phyloP scores from a whole-genome alignment of 495 filamentous ascomycete genomes.

The Immersiella caudata region DNA sequence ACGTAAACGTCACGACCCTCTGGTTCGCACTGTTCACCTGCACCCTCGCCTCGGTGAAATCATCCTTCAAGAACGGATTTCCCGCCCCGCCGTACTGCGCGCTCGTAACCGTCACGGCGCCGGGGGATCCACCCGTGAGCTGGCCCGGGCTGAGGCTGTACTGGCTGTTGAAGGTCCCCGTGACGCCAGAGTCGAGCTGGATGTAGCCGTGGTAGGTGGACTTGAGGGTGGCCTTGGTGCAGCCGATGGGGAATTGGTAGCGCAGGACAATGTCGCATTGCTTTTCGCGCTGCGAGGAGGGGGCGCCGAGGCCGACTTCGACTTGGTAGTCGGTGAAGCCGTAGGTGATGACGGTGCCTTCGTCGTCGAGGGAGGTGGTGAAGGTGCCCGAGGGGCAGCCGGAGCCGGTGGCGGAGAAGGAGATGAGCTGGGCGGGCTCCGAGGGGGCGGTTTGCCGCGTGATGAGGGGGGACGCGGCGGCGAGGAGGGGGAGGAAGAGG shows the following conservation, averaged over 20 bases:
- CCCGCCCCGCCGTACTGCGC: background rate
- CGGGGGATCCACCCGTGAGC: background rate
- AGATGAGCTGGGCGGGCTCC: background rate
- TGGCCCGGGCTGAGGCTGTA: background rate
- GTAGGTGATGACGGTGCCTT: background rate
- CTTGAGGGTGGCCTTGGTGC: background rate
- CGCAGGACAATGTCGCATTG: background rate
- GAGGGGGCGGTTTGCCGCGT: background rate
- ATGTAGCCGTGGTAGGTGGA: background rate
- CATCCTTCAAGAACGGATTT: background rate
- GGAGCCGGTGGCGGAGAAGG: background rate
- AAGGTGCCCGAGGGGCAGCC: background rate
- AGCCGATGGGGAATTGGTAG: background rate
- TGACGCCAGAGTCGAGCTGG: background rate
- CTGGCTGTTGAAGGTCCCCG: background rate
- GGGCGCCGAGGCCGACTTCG: background rate
- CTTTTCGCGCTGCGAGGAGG: background rate
- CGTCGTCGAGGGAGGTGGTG: background rate
- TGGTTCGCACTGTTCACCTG: background rate
- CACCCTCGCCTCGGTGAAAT: background rate
- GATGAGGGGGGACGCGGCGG: background rate
- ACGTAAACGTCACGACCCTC: background rate
- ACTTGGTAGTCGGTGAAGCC: background rate
- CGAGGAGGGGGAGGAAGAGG: background rate
- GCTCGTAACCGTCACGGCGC: background rate